Evolutionary conservation across 2,329 filamentous ascomycete genomes (phyloP), one percentile per base, ranked within the genome.

Genomic region (Calonectria multiphialidica): DNA sequence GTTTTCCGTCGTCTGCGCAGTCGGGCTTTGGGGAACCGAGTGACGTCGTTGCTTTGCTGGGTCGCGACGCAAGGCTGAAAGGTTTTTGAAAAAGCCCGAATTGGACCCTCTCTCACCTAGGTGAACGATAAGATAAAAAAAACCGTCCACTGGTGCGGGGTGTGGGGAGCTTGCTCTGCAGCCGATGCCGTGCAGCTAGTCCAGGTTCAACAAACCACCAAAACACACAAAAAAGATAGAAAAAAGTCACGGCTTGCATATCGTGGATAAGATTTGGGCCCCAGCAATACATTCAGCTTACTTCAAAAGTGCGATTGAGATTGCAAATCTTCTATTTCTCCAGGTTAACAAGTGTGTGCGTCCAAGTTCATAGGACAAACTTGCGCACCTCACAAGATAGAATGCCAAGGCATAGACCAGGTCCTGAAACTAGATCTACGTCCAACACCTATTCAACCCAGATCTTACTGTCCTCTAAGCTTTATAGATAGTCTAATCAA

Each of bases 121-220:
- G 80, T 81, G 77, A 80, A 61, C 72, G 80, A 82, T 82, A 82
- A 82, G 80, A 79, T 80, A 76, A 28, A 61, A 45, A 62, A 76
- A 75, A 73, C 70, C 73, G 72, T 74, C 44, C 3, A 47, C 72
- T 74, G 75, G 77, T 76, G 77, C 67, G 77, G 77, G 77, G 73
- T 73, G 74, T 57, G 45, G 50, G 50, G 70, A 77, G 71, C 70
- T 78, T 73, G 40, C 35, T 42, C 61, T 16, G 33, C 50, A 57
- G 45, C 33, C 28, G 5, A 37, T 37, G 10, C 53, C n/a, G 37
- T 8, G 6, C 8, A 8, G 7, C 18, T 45, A 45, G 18, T 44
- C 45, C 21, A n/a, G 7, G 0, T 21, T 30, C 8, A 12, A 15
- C 16, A 45, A 10, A 59, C 53, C 16, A 16, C 18, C 16, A 30